Evolutionary conservation across 805 yeast species (phyloP), one percentile per base, ranked within the genome.

Genomic region (Jamesozyma hellenica): DNA sequence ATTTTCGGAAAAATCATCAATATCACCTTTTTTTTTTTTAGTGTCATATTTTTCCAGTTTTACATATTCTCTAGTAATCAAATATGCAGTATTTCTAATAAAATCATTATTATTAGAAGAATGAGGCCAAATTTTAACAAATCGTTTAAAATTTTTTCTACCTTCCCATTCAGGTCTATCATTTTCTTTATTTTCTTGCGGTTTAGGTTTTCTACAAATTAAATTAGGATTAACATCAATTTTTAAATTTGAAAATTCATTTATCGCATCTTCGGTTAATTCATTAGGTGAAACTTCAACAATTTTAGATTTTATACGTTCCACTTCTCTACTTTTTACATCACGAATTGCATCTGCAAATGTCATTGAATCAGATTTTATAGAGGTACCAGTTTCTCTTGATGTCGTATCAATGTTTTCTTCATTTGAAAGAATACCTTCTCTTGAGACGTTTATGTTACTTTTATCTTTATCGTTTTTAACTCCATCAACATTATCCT

Each of bases 101-200:
- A 41, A 42, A 29, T 39, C 41, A 15, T 34, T 39, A 17, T 33
- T 21, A 3, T 26, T 26, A 10, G 27, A 17, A 10, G 36, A 30
- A 17, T 41, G 44, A 10, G 61, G 57, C 40, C 56, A 42, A 19
- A 45, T 46, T 37, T 66, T 66, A 2, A 55, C 56, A 51, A 69
- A 69, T 4, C 43, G 53, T 39, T 69, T 69, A 44, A 62, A 68
- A 44, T 68, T 67, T 42, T 60, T 66, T 11, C 70, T 45, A 1
- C 52, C 56, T 16, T 47, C 39, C 63, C 66, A 58, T 14, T 46
- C 47, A 1, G 45, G 41, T 29, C 43, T 41, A 17, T 28, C 30
- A 25, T 36, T 41, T 13, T 8, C 25, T 4, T 15, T 8, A 11
- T 18, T 23, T n/a, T 18, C 28, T 14, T 33, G 18, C n/a, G n/a